These are phyloP conservation scores for Fusarium lateritium DNA, from an alignment of 2,329 filamentous ascomycete species.

Conservation along the genomic window DNA sequence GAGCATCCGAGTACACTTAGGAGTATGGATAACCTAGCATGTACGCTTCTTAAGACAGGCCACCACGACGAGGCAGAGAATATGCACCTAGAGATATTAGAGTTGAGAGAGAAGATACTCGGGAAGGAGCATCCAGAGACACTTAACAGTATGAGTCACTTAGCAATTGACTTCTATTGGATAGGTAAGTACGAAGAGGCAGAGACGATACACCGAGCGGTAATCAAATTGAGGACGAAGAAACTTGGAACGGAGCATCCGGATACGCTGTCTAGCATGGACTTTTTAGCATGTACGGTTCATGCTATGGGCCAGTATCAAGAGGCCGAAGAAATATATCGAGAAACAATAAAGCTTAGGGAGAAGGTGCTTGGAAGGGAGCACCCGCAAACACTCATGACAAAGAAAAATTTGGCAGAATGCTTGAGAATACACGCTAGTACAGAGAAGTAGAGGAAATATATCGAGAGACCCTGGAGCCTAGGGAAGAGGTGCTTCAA, in stretches of 20 bases:
- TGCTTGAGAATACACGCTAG: neutral
- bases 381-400: slow-evolving; percentile 19
- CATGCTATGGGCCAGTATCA: slow-evolving; percentile 30
- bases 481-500: neutral
- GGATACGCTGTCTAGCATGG: neutral
- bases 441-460: neutral
- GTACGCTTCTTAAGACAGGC: neutral
- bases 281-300: neutral
- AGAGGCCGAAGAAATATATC: slow-evolving; percentile 37
- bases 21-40: slow-evolving; percentile 24
- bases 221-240: slow-evolving; percentile 24
- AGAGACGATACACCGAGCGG: slow-evolving; percentile 29
- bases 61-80: neutral
- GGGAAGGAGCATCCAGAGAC: neutral
- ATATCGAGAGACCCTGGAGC: neutral
- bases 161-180: too few relatives aligned
- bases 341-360: slow-evolving; percentile 20
- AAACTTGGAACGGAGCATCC: slow-evolving; percentile 30
- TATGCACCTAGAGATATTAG: neutral
- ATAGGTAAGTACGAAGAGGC: slow-evolving; percentile 30
- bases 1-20: slow-evolving; percentile 27
- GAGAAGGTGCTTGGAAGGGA: slow-evolving; percentile 31
- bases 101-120: neutral
- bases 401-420: too few relatives aligned
- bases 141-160: neutral